These are phyloP conservation scores for Beauveria australis DNA, from an alignment of 2,329 filamentous ascomycete genomes.

Conservation along the genomic window DNA sequence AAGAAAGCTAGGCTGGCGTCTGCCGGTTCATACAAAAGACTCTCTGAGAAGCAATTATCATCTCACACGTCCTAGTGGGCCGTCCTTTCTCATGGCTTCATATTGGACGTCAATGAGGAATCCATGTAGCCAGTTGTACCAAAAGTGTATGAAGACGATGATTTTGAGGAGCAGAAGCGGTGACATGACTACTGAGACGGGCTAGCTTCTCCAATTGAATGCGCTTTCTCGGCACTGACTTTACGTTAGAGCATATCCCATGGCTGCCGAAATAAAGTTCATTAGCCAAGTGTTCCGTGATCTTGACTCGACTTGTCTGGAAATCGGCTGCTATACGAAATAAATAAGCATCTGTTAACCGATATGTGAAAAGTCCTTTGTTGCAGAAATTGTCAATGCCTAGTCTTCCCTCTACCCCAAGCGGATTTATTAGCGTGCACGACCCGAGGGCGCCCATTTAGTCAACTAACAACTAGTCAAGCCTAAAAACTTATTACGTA, in stretches of 20 bases:
- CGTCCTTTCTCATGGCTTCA: too few species aligned
- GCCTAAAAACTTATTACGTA: too few species aligned
- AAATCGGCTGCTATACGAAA: not conserved
- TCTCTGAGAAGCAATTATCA: not conserved
- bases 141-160: too few species aligned
- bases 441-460: not conserved
- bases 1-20: constrained; percentile 12
- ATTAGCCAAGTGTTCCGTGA: not conserved
- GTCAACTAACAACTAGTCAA: too few species aligned
- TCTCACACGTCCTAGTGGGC: not conserved
- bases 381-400: constrained; percentile 1
- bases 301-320: not conserved
- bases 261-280: not conserved
- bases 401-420: not conserved
- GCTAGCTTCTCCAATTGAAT: too few species aligned
- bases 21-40: not conserved
- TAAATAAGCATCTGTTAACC: not conserved
- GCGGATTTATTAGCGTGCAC: not conserved
- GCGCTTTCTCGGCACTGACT: too few species aligned
- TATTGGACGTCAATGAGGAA: too few species aligned
- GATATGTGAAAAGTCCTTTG: not conserved
- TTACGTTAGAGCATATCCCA: not conserved
- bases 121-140: not conserved
- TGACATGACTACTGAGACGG: too few species aligned
- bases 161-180: too few species aligned